Evolutionary conservation across 139 green algal genomes (phyloP).

Genomic region (Picochlorum costavermella): DNA sequence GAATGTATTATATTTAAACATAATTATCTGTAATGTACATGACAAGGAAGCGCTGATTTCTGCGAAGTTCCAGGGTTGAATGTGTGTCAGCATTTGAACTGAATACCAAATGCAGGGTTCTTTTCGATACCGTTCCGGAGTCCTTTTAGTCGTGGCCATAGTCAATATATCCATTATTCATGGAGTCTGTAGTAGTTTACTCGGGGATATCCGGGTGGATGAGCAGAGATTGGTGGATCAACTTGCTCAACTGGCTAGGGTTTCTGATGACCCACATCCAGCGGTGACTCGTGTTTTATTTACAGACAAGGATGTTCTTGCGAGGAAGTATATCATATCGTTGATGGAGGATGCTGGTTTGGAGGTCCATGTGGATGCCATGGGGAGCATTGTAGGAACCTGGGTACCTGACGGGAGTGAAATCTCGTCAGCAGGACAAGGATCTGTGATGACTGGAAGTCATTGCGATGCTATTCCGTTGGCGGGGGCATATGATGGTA

Average conservation of each 20-base stretch:
- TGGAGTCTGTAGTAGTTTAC: neutral
- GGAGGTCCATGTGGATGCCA: slow-evolving; percentile 62
- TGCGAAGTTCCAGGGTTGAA: too few relatives aligned
- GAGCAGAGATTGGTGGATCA: slow-evolving; percentile 28
- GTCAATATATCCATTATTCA: too few relatives aligned
- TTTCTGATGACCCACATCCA: slow-evolving; percentile 70
- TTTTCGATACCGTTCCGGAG: too few relatives aligned
- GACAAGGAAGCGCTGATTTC: too few relatives aligned
- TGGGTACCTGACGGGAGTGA: slow-evolving; percentile 42
- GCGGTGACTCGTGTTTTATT: slow-evolving; percentile 91
- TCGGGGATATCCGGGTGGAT: neutral
- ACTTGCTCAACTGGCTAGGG: slow-evolving; percentile 62
- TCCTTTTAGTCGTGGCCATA: too few relatives aligned
- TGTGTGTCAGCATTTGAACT: too few relatives aligned
- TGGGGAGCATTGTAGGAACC: slow-evolving; percentile 88
- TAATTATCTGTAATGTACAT: too few relatives aligned
- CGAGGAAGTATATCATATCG: slow-evolving; percentile 64
- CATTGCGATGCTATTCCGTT: slow-evolving; percentile 91
- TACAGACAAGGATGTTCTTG: slow-evolving; percentile 71
- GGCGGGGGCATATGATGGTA: slow-evolving; percentile 85
- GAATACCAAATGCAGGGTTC: too few relatives aligned
- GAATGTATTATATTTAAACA: too few relatives aligned
- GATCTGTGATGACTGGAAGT: slow-evolving; percentile 70
- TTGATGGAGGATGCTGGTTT: slow-evolving; percentile 70
- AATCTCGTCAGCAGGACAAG: neutral